Conservation (phyloP, 1,139 yeast species). For the Candida sanyaensis region DNA sequence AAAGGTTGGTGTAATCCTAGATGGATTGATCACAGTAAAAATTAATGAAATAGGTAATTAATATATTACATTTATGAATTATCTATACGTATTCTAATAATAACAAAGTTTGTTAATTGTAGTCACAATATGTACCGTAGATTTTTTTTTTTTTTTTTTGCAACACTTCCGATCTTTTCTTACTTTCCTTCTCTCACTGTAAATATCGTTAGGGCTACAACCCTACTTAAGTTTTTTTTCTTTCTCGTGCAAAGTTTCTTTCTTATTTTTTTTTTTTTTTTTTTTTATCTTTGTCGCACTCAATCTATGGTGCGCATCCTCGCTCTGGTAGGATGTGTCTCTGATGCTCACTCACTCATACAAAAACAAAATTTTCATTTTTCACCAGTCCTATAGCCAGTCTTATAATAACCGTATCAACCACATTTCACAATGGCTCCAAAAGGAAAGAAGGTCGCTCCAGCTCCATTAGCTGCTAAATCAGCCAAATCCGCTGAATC, state of each 20-base stretch:
- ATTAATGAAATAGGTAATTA: background rate
- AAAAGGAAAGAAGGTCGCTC: constrained; percentile 81
- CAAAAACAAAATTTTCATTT: constrained; percentile 8
- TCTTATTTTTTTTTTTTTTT: background rate
- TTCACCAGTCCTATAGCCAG: background rate
- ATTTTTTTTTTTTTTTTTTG: background rate
- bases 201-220: background rate
- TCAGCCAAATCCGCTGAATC: constrained; percentile 26
- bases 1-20: constrained; percentile 56
- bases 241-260: background rate
- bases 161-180: background rate
- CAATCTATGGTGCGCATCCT: background rate
- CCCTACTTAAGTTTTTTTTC: background rate
- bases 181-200: background rate
- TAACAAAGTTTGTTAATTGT: too few relatives aligned
- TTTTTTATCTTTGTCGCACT: constrained; percentile 1
- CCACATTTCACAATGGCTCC: constrained; percentile 40
- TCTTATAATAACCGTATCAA: background rate
- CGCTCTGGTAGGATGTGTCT: background rate
- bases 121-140: too few relatives aligned
- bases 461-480: constrained; percentile 52
- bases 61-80: background rate
- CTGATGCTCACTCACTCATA: background rate
- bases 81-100: background rate
- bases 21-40: constrained; percentile 30